These are phyloP conservation scores for Suhomyces chickasaworum DNA, from an alignment of 1,139 yeast species.

Conservation along the genomic window DNA sequence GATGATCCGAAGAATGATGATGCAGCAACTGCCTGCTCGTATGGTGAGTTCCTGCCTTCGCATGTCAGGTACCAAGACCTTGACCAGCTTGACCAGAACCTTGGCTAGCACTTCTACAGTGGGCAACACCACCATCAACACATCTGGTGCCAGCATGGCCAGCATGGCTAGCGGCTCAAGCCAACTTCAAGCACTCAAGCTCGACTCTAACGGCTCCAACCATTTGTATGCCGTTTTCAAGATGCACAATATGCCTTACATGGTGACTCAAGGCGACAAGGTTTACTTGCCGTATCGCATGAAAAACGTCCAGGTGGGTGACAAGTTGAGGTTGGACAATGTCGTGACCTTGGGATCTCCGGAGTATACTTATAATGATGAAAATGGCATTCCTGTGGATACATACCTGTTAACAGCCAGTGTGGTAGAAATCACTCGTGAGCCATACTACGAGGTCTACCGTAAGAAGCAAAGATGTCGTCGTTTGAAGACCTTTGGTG, in stretches of 20 bases:
- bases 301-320: slow-evolving; percentile 80
- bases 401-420: slow-evolving; percentile 70
- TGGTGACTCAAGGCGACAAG: slow-evolving; percentile 89
- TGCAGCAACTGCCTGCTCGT: background rate
- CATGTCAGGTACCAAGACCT: background rate
- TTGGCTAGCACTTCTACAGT: background rate
- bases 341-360: slow-evolving; percentile 86
- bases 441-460: slow-evolving; percentile 62
- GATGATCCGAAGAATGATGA: background rate
- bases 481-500: slow-evolving; percentile 74
- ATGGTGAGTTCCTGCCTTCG: background rate
- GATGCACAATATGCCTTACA: slow-evolving; percentile 81
- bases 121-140: background rate
- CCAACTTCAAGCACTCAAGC: slow-evolving; percentile 54
- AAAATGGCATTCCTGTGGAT: slow-evolving; percentile 35
- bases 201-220: slow-evolving; percentile 52
- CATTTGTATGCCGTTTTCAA: slow-evolving; percentile 78
- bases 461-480: slow-evolving; percentile 81
- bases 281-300: slow-evolving; percentile 76
- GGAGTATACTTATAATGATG: slow-evolving; percentile 60
- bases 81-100: background rate
- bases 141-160: background rate
- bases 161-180: background rate
- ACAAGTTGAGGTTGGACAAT: slow-evolving; percentile 66
- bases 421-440: slow-evolving; percentile 83